These are phyloP conservation scores for Scopulariopsis brevicaulis DNA, from an alignment of 2,329 filamentous ascomycete genomes.

Conservation along the genomic window DNA sequence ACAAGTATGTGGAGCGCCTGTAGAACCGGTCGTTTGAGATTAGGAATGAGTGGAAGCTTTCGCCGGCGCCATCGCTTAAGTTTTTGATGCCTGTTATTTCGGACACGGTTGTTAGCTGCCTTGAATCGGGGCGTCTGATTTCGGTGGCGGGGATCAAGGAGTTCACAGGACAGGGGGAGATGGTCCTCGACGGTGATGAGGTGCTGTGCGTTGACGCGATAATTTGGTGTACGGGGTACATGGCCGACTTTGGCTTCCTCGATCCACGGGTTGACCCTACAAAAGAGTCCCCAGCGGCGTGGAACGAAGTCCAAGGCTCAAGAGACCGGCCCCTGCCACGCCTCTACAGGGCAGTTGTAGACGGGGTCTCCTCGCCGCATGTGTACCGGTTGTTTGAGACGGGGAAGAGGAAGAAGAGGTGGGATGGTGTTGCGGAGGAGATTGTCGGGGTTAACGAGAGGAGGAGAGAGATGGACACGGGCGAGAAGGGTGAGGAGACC, in stretches of 20 bases:
- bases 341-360: constrained; percentile 24
- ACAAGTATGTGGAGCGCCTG: constrained; percentile 8
- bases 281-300: constrained; percentile 5
- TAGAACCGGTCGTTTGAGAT: constrained; percentile 14
- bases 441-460: constrained; percentile 10
- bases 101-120: constrained; percentile 17
- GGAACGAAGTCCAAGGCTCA: constrained; percentile 2
- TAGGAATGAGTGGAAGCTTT: constrained; percentile 16
- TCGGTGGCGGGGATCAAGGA: constrained; percentile 16
- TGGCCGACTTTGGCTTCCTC: constrained; percentile 16
- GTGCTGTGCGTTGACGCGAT: constrained; percentile 16
- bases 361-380: constrained; percentile 27
- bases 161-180: background rate
- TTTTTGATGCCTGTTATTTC: constrained; percentile 15
- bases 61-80: constrained; percentile 12
- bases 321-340: constrained; percentile 17
- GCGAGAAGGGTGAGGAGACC: background rate
- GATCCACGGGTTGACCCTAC: constrained; percentile 14
- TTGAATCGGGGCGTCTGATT: constrained; percentile 22
- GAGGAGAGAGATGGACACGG: background rate
- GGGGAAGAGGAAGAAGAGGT: constrained; percentile 23
- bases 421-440: constrained; percentile 23
- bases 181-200: constrained; percentile 14
- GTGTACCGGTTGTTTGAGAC: constrained; percentile 27
- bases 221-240: constrained; percentile 23